phyloP scores from a whole-genome alignment of 148 eudicot genomes.

The Rheum nobile region DNA sequence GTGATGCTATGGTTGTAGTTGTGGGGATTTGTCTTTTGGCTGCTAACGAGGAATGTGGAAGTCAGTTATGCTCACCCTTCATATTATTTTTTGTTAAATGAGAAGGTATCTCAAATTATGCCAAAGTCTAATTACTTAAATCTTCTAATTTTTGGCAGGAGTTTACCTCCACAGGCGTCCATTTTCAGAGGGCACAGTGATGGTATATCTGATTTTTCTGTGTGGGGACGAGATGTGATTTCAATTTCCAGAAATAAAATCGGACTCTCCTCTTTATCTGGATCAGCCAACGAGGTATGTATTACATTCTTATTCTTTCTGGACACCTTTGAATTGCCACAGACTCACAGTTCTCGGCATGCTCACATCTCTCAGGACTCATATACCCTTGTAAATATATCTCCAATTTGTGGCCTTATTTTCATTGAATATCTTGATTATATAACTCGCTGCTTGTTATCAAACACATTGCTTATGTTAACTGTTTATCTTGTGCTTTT shows the following conservation, averaged over 20 bases:
- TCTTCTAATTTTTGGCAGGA: constrained; percentile 32
- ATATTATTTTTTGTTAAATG: not conserved
- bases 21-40: not conserved
- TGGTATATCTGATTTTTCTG: constrained; percentile 69
- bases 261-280: constrained; percentile 74
- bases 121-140: constrained; percentile 5
- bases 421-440: not conserved
- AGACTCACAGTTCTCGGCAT: not conserved
- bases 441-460: not conserved
- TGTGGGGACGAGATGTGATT: constrained; percentile 90
- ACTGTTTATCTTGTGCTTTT: not conserved
- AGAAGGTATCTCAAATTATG: not conserved
- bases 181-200: constrained; percentile 78
- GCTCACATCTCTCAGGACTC: not conserved
- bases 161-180: constrained; percentile 40
- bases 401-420: not conserved
- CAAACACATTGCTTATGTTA: not conserved
- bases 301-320: not conserved
- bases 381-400: not conserved
- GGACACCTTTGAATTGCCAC: constrained; percentile 6
- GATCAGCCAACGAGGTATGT: constrained; percentile 56
- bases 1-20: not conserved
- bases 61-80: not conserved
- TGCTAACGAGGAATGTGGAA: not conserved
- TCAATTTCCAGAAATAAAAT: constrained; percentile 76